These are phyloP conservation scores for Spirogloea muscicola DNA, from an alignment of 139 green algal genomes.

Conservation along the genomic window DNA sequence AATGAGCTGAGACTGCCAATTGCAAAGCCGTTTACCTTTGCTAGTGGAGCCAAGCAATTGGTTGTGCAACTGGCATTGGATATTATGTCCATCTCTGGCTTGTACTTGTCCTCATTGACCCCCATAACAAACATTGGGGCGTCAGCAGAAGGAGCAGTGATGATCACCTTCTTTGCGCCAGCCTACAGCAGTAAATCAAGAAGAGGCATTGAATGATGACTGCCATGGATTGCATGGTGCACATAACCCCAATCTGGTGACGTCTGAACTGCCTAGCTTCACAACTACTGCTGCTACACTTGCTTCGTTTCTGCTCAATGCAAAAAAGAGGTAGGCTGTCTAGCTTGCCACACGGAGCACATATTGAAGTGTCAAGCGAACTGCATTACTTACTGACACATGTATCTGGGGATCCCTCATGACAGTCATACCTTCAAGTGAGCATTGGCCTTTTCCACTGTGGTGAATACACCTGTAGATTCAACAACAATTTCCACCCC, in stretches of 20 bases:
- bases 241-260: no score
- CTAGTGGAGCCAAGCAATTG: constrained; percentile 64
- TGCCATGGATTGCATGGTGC: no score
- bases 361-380: neutral
- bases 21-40: constrained; percentile 56
- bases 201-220: no score
- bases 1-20: no score
- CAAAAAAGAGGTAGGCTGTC: neutral
- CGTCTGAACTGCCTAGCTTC: no score
- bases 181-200: no score
- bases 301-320: neutral
- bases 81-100: constrained; percentile 49
- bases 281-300: neutral
- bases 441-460: constrained; percentile 15
- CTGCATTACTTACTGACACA: neutral
- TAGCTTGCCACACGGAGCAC: neutral
- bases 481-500: constrained; percentile 86
- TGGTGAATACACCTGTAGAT: constrained; percentile 70
- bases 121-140: constrained; percentile 66
- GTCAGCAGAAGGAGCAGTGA: constrained; percentile 87
- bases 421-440: constrained; percentile 30
- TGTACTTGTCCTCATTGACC: constrained; percentile 58
- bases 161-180: constrained; percentile 97
- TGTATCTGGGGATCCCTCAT: neutral
- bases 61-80: constrained; percentile 65